Conservation (phyloP, 805 yeast species). For the Yamadazyma endophytica region DNA sequence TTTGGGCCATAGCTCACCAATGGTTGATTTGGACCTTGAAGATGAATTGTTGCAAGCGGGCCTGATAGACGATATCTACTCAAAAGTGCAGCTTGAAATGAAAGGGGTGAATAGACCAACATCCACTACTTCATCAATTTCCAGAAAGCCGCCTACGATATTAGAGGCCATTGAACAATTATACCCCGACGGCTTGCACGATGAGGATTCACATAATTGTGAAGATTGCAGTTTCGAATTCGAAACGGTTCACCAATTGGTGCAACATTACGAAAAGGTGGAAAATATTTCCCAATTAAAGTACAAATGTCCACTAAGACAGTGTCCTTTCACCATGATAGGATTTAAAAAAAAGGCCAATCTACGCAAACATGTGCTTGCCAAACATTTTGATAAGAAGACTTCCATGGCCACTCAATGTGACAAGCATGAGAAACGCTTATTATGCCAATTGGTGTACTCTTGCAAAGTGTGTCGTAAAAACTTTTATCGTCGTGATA, state of each 20-base stretch:
- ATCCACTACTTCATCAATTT: no score
- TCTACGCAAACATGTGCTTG: conserved; percentile 24
- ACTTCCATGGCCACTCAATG: conserved; percentile 1
- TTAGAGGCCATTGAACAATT: no score
- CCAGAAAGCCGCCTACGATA: no score
- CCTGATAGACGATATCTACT: no score
- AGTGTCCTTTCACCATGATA: conserved; percentile 26
- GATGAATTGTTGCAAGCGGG: no score
- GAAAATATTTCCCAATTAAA: conserved; percentile 12
- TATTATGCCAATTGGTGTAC: conserved; percentile 8
- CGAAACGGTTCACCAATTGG: conserved; percentile 10
- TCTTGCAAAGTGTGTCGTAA: conserved; percentile 8
- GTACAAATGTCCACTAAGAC: conserved; percentile 22
- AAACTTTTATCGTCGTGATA: conserved; percentile 11
- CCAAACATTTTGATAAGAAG: conserved; percentile 17
- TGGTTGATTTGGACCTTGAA: no score
- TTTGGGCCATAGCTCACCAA: no score
- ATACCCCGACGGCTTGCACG: no score
- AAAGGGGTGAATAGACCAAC: no score
- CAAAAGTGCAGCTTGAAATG: no score
- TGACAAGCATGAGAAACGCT: conserved; percentile 1
- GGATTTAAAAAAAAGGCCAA: conserved; percentile 26
- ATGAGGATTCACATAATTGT: no score
- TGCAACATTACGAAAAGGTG: conserved; percentile 18
- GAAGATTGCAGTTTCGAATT: conserved; percentile 3